A percentile compares a stretch with the other conserved stretches of the same genome.
These are phyloP conservation scores for Phyllosticta citrichinensis DNA, from an alignment of 2,329 filamentous ascomycete genomes.

Conservation along the genomic window DNA sequence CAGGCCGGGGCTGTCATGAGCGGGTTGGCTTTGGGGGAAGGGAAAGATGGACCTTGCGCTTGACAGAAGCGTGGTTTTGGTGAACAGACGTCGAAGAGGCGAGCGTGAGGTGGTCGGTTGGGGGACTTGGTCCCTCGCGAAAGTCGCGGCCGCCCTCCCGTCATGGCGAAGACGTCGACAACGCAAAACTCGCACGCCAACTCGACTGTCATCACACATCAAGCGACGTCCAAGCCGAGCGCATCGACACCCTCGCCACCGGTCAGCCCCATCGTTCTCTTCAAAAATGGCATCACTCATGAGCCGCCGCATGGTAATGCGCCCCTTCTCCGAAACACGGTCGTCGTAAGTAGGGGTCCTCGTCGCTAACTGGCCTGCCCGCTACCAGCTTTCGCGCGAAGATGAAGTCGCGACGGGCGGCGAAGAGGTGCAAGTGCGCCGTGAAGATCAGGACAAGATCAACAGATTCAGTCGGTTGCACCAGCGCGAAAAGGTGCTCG, in stretches of 20 bases:
- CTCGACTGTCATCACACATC: background rate
- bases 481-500: slow-evolving; percentile 66
- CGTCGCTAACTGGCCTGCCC: slow-evolving; percentile 12
- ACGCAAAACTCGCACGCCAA: background rate
- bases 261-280: background rate
- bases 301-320: slow-evolving; percentile 9
- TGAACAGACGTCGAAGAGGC: background rate
- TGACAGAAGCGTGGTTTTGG: background rate
- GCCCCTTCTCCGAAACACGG: background rate
- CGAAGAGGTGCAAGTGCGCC: slow-evolving; percentile 85
- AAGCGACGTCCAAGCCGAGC: background rate
- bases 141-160: slow-evolving; percentile 4
- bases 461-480: slow-evolving; percentile 94
- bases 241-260: background rate
- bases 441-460: slow-evolving; percentile 98
- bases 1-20: background rate
- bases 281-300: background rate
- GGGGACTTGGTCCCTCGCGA: background rate
- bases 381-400: slow-evolving; percentile 72
- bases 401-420: slow-evolving; percentile 65
- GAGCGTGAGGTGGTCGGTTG: background rate
- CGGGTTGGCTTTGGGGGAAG: background rate
- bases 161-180: background rate
- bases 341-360: background rate
- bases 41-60: background rate